Percentiles rank a stretch among this genome's conserved stretches.
These are phyloP conservation scores for Linderina pennispora DNA, from an alignment of 192 early-diverging fungal species.

Conservation along the genomic window DNA sequence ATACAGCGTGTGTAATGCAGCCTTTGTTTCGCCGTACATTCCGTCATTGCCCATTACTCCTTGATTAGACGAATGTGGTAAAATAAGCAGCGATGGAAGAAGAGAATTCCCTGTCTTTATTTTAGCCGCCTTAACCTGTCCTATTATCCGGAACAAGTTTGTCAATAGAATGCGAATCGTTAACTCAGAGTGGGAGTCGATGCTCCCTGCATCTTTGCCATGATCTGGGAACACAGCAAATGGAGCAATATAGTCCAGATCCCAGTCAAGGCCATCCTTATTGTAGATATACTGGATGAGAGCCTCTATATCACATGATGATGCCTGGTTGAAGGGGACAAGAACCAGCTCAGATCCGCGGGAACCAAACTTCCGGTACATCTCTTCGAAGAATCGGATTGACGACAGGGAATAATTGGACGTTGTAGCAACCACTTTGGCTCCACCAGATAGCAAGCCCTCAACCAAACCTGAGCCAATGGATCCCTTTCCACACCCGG, in stretches of 20 bases:
- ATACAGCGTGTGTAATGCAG: slow-evolving; percentile 78
- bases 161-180: slow-evolving; percentile 94
- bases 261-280: slow-evolving; percentile 71
- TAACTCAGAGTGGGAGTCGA: slow-evolving; percentile 86
- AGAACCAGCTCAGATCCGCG: slow-evolving; percentile 78
- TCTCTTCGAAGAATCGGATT: slow-evolving; percentile 78
- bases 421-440: slow-evolving; percentile 80
- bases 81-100: slow-evolving; percentile 74
- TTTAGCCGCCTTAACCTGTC: slow-evolving; percentile 80
- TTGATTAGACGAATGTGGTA: slow-evolving; percentile 87
- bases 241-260: slow-evolving; percentile 91
- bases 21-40: slow-evolving; percentile 85
- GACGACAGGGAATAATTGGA: slow-evolving; percentile 77
- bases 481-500: slow-evolving; percentile 85
- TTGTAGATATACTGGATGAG: slow-evolving; percentile 83
- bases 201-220: slow-evolving; percentile 76
- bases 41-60: slow-evolving; percentile 84
- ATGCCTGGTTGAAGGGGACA: slow-evolving; percentile 93
- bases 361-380: slow-evolving; percentile 87
- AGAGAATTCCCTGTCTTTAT: slow-evolving; percentile 62
- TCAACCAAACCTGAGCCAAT: slow-evolving; percentile 89
- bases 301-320: slow-evolving; percentile 72
- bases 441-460: slow-evolving; percentile 86
- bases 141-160: slow-evolving; percentile 83
- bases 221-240: slow-evolving; percentile 92